Base-by-base conservation (phyloP, 192 early-diverging fungal species). In the Pilobolus umbonatus region DNA sequence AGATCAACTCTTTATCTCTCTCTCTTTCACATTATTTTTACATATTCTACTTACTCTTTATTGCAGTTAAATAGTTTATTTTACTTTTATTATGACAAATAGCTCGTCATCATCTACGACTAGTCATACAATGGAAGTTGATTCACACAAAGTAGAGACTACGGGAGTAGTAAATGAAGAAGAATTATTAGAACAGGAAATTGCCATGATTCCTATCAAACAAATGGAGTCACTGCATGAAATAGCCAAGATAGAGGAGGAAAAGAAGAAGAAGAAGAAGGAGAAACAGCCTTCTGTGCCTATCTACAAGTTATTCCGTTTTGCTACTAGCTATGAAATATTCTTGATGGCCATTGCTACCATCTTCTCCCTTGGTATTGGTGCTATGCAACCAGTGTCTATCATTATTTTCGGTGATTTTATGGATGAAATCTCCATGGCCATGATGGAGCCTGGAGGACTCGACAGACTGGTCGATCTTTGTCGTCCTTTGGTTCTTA, bases 301-400 rank as follows among this genome's bases (percentile, higher is more conserved):
- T 10, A 70, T 86, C 45, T 22, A 75, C 12, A 59, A 82, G 67
- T 72, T 94, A 12, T 91, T 81, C 58, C 80, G 86, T 25, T 94
- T 86, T 65, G 80, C 62, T n/a, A 57, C 62, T 19, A 28, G 19
- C 6, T 8, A 35, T 2, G 62, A 65, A 49, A 29, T 17, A 11
- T 3, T 65, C 9, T 19, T 65, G 44, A 59, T 62, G 15, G 0
- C 42, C n/a, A 44, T 57, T 39, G 55, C 66, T 9, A 3, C 40
- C 1, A 15, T 62, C 28, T 51, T 49, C 14, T 62, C 66, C 6
- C 29, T 38, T 3, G 66, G 59, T 53, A 56, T 62, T 46, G 67
- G 67, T 30, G 61, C 61, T 30, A 24, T 62, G 4, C 67, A 69
- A 59, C 67, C 67, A 25, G 32, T 59, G 1, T 57, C 60, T 5